Evolutionary conservation across 306 rosid species (phyloP), one percentile per base, ranked within the genome.

Genomic region (Acmispon strigosus): DNA sequence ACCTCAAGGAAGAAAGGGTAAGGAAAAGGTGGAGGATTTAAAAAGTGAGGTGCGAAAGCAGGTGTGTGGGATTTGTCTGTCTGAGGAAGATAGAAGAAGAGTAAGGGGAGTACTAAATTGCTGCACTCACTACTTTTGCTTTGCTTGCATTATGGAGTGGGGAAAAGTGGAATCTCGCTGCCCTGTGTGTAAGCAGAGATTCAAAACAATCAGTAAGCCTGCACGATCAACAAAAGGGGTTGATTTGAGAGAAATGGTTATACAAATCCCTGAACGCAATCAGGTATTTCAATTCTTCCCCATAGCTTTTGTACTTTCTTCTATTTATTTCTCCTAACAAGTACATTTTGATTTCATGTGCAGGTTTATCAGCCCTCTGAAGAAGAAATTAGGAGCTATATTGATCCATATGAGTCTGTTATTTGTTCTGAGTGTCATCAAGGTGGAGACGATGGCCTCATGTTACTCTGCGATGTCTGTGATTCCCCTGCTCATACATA

Each of bases 111-210:
- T 87, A 7, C 84, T 92, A 19, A 83, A 86, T 49, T 92, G 96
- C 68, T 92, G 98, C 82, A 80, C 92, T 47, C 98, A 92, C 81
- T 92, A 72, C 62, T 92, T 92, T 79, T 92, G 98, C 80, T 92
- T 88, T 73, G 66, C 86, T 50, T 92, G 98, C 82, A 89, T 92
- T 70, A 83, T 88, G 91, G 98, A 92, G 83, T 92, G 98, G 98
- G 88, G 88, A 10, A 92, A 90, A 81, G 98, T 92, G 72, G 98
- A 92, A 71, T 86, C 96, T 37, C 96, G 96, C 42, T 92, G 98
- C 81, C 98, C 98, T 32, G 76, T 92, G 85, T 92, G 98, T 84
- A 92, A 92, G 85, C 92, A 90, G 88, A 86, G 98, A 86, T 92
- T 92, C 79, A 82, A 47, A 74, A 85, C 89, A 49, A 92, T 92